Conservation (phyloP, 1,284 basidiomycete genomes). For the Xerocomus alliaceus region DNA sequence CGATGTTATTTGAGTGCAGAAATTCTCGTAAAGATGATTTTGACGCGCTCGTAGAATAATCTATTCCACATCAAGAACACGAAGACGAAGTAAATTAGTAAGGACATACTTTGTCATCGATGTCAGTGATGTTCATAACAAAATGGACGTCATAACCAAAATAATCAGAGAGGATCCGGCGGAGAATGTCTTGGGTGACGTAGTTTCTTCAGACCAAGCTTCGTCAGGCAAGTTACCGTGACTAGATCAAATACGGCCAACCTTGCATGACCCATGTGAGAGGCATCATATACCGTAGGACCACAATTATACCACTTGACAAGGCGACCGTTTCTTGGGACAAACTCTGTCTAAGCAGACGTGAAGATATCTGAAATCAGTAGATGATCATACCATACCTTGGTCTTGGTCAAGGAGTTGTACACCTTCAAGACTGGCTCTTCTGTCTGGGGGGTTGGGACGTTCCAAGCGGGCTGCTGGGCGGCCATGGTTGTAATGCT, state of each 20-base stretch:
- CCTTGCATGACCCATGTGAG: slow-evolving; percentile 99
- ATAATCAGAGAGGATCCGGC: slow-evolving; percentile 93
- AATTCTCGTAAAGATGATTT: slow-evolving; percentile 78
- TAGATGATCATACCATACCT: slow-evolving; percentile 58
- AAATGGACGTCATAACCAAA: slow-evolving; percentile 98
- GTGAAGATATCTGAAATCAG: slow-evolving; percentile 10
- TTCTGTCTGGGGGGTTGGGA: slow-evolving; percentile 54
- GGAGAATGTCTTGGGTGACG: slow-evolving; percentile 95
- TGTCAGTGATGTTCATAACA: slow-evolving; percentile 99
- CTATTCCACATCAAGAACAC: slow-evolving; percentile 50
- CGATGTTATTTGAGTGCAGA: slow-evolving; percentile 60
- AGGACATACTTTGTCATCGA: slow-evolving; percentile 92
- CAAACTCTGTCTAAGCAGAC: slow-evolving; percentile 67
- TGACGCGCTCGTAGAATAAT: slow-evolving; percentile 92
- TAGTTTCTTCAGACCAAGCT: slow-evolving; percentile 76
- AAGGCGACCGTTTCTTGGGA: slow-evolving; percentile 80
- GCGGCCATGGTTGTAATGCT: slow-evolving; percentile 42
- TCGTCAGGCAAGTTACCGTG: slow-evolving; percentile 19
- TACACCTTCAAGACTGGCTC: slow-evolving; percentile 84
- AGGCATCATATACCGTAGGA: slow-evolving; percentile 98
- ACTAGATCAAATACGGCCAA: slow-evolving; percentile 44
- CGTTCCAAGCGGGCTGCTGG: slow-evolving; percentile 62
- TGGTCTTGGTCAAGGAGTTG: slow-evolving; percentile 93
- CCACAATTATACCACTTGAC: slow-evolving; percentile 99
- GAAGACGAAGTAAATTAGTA: slow-evolving; percentile 3